Percentiles rank a stretch among this genome's conserved stretches.
phyloP scores from a whole-genome alignment of 2,329 filamentous ascomycete genomes.

The Alternaria rosae region DNA sequence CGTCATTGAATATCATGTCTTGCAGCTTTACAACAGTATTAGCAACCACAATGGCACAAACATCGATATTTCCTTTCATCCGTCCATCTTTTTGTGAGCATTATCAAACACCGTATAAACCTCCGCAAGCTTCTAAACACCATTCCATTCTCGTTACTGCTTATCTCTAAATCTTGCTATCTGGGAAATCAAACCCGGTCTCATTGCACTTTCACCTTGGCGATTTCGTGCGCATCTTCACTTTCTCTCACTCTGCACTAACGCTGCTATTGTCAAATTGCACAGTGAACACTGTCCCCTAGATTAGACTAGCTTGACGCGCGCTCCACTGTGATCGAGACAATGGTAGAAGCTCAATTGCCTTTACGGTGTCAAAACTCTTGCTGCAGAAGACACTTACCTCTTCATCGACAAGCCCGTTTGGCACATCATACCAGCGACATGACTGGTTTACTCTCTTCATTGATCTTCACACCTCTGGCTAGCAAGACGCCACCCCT shows the following conservation, averaged over 20 bases:
- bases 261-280: background rate
- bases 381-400: background rate
- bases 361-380: background rate
- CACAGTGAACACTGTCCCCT: background rate
- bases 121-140: background rate
- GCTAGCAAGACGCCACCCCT: background rate
- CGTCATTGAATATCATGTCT: background rate
- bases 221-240: background rate
- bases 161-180: background rate
- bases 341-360: background rate
- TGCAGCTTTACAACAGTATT: too few relatives aligned
- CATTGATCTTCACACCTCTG: background rate
- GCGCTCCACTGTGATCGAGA: background rate
- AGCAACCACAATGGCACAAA: background rate
- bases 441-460: background rate
- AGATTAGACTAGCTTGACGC: background rate
- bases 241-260: background rate
- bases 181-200: accelerated
- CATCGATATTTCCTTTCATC: background rate
- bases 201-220: background rate
- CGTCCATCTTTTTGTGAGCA: background rate
- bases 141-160: background rate
- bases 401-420: background rate
- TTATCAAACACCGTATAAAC: background rate
- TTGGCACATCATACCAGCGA: background rate